Base-by-base conservation (phyloP, 306 rosid genomes). In the Pterocarpus macrocarpus region DNA sequence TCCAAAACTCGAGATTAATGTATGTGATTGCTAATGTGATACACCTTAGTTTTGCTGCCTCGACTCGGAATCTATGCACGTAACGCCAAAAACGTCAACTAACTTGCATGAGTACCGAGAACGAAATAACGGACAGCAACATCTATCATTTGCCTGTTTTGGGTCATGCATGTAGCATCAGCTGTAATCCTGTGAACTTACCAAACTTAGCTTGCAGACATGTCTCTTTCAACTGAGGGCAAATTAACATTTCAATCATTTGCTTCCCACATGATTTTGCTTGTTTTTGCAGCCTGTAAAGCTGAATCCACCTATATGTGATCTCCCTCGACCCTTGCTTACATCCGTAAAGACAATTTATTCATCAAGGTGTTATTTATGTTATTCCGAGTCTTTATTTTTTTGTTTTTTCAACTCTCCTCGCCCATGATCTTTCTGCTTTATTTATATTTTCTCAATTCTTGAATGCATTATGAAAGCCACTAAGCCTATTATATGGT, bases 231-330 rank as follows among this genome's bases (percentile, higher is more conserved):
- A 50, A 38, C 16, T 1, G 15, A 30, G 17, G 75, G 33, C 53
- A 69, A 35, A 66, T 52, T 52, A 38, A 47, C 61, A 32, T 22
- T 30, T 73, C 55, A 39, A 74, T 80, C 12, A 84, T 61, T 84
- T 69, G 47, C 76, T 30, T 79, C 22, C 44, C 81, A 74, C 77
- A 67, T 59, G 39, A 73, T 68, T 59, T 50, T 43, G 50, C 69
- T 50, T 47, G 57, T 22, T 69, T 32, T 63, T 53, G 82, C 74
- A 77, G 67, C 79, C 79, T 63, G 79, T 43, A 77, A 71, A 83
- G 86, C 64, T 64, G 22, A 47, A 79, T 32, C 47, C 7, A 58
- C 63, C 50, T 45, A 45, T 14, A 13, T 16, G 69, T 41, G 68
- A 15, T 72, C 49, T 35, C 47, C 56, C 39, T 62, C 3, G 14